A percentile compares a stretch with the other conserved stretches of the same genome.
phyloP scores from a whole-genome alignment of 2,329 filamentous ascomycete genomes.

The Chrysosporium keratinophilum region DNA sequence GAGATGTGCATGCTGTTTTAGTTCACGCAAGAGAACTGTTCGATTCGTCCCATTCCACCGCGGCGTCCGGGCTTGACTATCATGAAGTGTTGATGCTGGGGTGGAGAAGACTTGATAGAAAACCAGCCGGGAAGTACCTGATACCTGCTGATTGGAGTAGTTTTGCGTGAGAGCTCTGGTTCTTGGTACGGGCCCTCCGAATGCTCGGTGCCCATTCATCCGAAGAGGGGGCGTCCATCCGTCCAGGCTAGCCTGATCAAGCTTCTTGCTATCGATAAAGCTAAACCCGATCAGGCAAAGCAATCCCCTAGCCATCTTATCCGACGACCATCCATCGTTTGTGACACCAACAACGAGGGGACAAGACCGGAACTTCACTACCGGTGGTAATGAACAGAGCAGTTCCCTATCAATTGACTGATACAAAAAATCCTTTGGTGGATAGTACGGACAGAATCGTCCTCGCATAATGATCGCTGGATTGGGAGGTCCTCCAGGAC shows the following conservation, averaged over 20 bases:
- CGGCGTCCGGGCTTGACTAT: neutral
- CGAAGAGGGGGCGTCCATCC: too few relatives aligned
- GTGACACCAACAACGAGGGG: neutral
- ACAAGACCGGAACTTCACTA: neutral
- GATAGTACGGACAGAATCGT: neutral
- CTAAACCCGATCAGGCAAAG: slow-evolving; percentile 44
- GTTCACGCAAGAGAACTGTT: too few relatives aligned
- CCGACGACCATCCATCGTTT: slow-evolving; percentile 2
- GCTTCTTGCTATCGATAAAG: neutral
- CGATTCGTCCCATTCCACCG: neutral
- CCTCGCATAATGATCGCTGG: neutral
- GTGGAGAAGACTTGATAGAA: neutral
- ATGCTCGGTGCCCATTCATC: too few relatives aligned
- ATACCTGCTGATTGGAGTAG: neutral
- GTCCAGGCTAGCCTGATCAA: neutral
- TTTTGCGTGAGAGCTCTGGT: neutral
- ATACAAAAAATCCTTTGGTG: neutral
- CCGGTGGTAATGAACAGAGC: neutral
- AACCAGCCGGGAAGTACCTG: neutral
- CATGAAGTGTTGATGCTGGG: neutral
- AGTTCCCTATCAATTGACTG: neutral
- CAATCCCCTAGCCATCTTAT: slow-evolving; percentile 49
- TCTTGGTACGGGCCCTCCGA: neutral
- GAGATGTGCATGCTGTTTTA: too few relatives aligned
- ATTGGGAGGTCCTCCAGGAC: neutral